These are phyloP conservation scores for Hyphopichia buzzinii DNA, from an alignment of 1,139 yeast species.

Conservation along the genomic window DNA sequence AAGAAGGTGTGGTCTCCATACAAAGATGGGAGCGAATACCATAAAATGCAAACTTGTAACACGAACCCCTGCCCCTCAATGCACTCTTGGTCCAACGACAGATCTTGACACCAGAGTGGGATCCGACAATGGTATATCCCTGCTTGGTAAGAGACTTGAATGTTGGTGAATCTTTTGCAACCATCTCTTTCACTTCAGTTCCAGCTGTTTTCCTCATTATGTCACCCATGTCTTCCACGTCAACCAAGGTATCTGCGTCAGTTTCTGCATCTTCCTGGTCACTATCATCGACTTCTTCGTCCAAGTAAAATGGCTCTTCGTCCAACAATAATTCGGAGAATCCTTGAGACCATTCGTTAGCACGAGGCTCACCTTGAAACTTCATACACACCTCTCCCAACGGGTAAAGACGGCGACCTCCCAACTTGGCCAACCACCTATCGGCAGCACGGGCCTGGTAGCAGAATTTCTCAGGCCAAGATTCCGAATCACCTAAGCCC, in stretches of 20 bases:
- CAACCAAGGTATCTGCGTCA: slow-evolving; percentile 55
- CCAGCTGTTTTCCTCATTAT: slow-evolving; percentile 39
- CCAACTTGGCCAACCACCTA: slow-evolving; percentile 73
- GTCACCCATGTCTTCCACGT: slow-evolving; percentile 83
- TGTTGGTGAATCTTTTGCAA: slow-evolving; percentile 86
- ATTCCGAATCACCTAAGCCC: slow-evolving; percentile 85
- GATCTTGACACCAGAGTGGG: slow-evolving; percentile 92
- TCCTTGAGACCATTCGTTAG: slow-evolving; percentile 65
- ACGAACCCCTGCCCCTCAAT: slow-evolving; percentile 88
- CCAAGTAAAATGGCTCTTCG: slow-evolving; percentile 59
- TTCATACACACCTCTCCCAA: slow-evolving; percentile 85
- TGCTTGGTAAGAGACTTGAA: slow-evolving; percentile 85
- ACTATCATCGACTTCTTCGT: slow-evolving; percentile 32
- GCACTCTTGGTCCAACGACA: slow-evolving; percentile 98
- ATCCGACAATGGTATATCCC: slow-evolving; percentile 90
- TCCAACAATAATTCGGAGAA: slow-evolving; percentile 62
- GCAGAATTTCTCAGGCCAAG: slow-evolving; percentile 79
- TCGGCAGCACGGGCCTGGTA: slow-evolving; percentile 81
- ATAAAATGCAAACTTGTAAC: slow-evolving; percentile 89
- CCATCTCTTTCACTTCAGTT: slow-evolving; percentile 72
- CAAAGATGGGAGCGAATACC: slow-evolving; percentile 89
- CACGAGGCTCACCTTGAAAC: slow-evolving; percentile 57
- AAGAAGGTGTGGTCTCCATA: slow-evolving; percentile 93
- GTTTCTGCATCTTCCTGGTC: slow-evolving; percentile 44
- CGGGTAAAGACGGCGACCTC: slow-evolving; percentile 82